Evolutionary conservation across 2,329 filamentous ascomycete genomes (phyloP).

Genomic region (Aspergillus floridensis): DNA sequence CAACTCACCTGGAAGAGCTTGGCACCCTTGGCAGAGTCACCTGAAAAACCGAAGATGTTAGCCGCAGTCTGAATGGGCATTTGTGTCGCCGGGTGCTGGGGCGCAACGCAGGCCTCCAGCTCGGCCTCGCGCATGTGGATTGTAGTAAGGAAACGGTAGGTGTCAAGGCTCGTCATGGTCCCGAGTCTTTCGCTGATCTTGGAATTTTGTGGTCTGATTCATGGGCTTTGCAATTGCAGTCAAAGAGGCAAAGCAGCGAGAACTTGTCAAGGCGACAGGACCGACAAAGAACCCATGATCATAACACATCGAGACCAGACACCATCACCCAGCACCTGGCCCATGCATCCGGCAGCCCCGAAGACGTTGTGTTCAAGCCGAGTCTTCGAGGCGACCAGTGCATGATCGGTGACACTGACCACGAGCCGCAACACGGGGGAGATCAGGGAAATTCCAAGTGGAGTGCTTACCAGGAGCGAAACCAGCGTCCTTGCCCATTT

Average conservation of each 20-base stretch:
- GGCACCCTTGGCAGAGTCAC: conserved; percentile 94
- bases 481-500: conserved; percentile 46
- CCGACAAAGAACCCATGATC: neutral
- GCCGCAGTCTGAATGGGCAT: conserved; percentile 19
- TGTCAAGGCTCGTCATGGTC: conserved; percentile 28
- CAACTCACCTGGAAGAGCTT: conserved; percentile 82
- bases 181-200: neutral
- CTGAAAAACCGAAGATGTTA: conserved; percentile 49
- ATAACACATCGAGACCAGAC: neutral
- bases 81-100: conserved; percentile 19
- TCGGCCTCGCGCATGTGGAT: conserved; percentile 27
- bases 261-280: neutral
- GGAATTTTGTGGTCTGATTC: neutral
- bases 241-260: neutral
- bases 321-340: neutral
- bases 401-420: neutral
- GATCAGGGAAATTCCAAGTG: neutral
- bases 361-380: neutral
- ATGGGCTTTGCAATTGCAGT: neutral
- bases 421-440: conserved; percentile 3
- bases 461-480: conserved; percentile 46
- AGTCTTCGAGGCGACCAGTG: neutral
- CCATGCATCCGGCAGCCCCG: neutral
- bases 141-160: conserved; percentile 21
- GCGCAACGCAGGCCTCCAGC: conserved; percentile 19